These are phyloP conservation scores for Kuraishia ogatae DNA, from an alignment of 805 yeast genomes.

Conservation along the genomic window DNA sequence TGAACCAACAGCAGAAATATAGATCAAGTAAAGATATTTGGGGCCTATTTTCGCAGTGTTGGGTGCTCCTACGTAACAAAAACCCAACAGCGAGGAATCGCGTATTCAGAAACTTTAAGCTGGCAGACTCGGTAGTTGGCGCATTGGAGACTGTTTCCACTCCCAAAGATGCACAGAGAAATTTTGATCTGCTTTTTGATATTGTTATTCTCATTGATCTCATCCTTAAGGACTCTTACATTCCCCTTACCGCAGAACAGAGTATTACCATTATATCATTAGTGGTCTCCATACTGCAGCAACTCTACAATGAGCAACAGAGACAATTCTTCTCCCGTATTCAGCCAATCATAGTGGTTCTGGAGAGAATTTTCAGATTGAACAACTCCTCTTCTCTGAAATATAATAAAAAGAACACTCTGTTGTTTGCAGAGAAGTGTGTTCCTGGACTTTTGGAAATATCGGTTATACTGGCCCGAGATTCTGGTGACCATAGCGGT, in stretches of 20 bases:
- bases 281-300: constrained; percentile 1
- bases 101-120: constrained; percentile 31
- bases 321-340: constrained; percentile 4
- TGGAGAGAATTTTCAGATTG: constrained; percentile 11
- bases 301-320: not conserved
- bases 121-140: constrained; percentile 25
- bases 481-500: not conserved
- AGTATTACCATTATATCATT: constrained; percentile 12
- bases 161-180: constrained; percentile 10
- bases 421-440: constrained; percentile 16
- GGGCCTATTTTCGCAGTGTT: constrained; percentile 33
- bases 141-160: constrained; percentile 14
- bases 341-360: constrained; percentile 1
- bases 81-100: constrained; percentile 26
- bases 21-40: constrained; percentile 37
- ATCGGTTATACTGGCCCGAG: not conserved
- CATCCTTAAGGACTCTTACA: constrained; percentile 8
- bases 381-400: constrained; percentile 14
- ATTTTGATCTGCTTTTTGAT: constrained; percentile 14
- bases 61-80: constrained; percentile 13
- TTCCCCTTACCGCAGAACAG: constrained; percentile 17
- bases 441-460: constrained; percentile 13
- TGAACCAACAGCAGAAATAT: constrained; percentile 32
- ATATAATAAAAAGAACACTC: constrained; percentile 17
- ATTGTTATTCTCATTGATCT: constrained; percentile 10